These are phyloP conservation scores for Termitomyces sp. DNA, from an alignment of 768 basidiomycete genomes.

Conservation along the genomic window DNA sequence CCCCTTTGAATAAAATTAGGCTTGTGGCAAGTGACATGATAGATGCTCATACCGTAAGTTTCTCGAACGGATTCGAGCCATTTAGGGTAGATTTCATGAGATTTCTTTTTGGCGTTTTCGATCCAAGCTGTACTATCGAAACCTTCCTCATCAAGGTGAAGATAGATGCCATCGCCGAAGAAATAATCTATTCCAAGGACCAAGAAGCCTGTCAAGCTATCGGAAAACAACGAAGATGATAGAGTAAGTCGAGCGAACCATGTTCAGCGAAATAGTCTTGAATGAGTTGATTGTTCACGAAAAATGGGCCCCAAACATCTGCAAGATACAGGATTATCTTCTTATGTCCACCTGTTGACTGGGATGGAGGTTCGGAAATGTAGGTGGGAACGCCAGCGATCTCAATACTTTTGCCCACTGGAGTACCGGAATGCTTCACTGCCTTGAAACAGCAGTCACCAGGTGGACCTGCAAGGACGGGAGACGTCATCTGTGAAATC, in stretches of 20 bases:
- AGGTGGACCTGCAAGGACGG: slow-evolving; percentile 38
- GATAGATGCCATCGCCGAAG: slow-evolving; percentile 51
- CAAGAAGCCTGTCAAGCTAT: slow-evolving; percentile 39
- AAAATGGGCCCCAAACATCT: slow-evolving; percentile 60
- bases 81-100: slow-evolving; percentile 36
- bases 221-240: background rate
- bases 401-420: slow-evolving; percentile 36
- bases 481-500: slow-evolving; percentile 12
- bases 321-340: slow-evolving; percentile 56
- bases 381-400: slow-evolving; percentile 51
- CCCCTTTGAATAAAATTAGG: slow-evolving; percentile 8
- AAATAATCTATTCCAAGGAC: slow-evolving; percentile 65
- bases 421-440: slow-evolving; percentile 48
- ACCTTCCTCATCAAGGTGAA: slow-evolving; percentile 31
- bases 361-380: slow-evolving; percentile 41
- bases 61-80: slow-evolving; percentile 52
- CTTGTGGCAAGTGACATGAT: background rate
- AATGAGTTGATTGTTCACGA: slow-evolving; percentile 52
- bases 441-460: slow-evolving; percentile 52
- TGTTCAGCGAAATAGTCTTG: slow-evolving; percentile 63
- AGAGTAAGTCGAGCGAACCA: slow-evolving; percentile 31
- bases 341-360: slow-evolving; percentile 16
- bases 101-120: slow-evolving; percentile 26
- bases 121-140: slow-evolving; percentile 43
- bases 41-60: slow-evolving; percentile 36